Percentiles rank a stretch among this genome's conserved stretches.
phyloP scores from a whole-genome alignment of 495 filamentous ascomycete species.

The Podospora fimiseda region DNA sequence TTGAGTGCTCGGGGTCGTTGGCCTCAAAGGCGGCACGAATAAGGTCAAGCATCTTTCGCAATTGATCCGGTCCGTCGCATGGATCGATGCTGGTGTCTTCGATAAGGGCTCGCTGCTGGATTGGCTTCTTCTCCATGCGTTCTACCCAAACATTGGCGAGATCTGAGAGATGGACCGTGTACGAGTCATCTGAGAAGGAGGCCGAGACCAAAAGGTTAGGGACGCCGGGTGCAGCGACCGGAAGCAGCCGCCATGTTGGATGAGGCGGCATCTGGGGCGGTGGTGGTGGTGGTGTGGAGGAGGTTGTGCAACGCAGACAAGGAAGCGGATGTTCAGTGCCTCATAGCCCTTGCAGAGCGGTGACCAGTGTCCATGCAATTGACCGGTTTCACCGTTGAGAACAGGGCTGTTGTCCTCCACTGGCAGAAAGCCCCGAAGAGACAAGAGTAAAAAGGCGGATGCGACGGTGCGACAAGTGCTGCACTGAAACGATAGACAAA shows the following conservation, averaged over 20 bases:
- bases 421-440: no score
- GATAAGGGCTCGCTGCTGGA: conserved; percentile 59
- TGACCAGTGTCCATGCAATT: no score
- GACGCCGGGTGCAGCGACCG: conserved; percentile 26
- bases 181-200: conserved; percentile 43
- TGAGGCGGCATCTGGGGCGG: conserved; percentile 19
- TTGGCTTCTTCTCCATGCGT: conserved; percentile 52
- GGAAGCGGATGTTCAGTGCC: no score
- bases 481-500: no score
- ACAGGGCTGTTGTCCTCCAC: no score
- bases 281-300: background rate
- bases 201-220: conserved; percentile 41
- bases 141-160: conserved; percentile 83
- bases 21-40: conserved; percentile 55
- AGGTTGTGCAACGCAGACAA: background rate
- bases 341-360: no score
- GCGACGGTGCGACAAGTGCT: no score
- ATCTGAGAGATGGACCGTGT: conserved; percentile 75
- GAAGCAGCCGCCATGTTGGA: conserved; percentile 30
- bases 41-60: conserved; percentile 65
- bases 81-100: conserved; percentile 78
- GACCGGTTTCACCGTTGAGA: no score
- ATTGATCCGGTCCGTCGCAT: conserved; percentile 64
- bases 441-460: no score
- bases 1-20: conserved; percentile 29